These are phyloP conservation scores for Hirsutella minnesotensis DNA, from an alignment of 2,329 filamentous ascomycete species.

Conservation along the genomic window DNA sequence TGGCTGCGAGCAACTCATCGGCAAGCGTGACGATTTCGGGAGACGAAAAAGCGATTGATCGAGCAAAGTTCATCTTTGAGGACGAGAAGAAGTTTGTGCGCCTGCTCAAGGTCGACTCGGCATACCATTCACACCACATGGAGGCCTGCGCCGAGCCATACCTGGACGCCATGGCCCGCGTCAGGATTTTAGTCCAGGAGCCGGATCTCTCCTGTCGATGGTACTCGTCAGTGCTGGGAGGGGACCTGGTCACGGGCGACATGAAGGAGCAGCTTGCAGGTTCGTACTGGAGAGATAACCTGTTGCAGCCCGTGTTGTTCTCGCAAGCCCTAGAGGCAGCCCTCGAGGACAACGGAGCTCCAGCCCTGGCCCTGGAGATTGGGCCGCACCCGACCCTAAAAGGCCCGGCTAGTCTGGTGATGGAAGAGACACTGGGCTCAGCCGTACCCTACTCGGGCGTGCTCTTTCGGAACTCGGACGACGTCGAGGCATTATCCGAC, in stretches of 20 bases:
- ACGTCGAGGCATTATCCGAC: slow-evolving; percentile 7
- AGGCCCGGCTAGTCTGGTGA: slow-evolving; percentile 17
- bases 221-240: slow-evolving; percentile 5
- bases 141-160: slow-evolving; percentile 8
- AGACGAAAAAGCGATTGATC: slow-evolving; percentile 15
- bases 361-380: slow-evolving; percentile 15
- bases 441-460: slow-evolving; percentile 12
- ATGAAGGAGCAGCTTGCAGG: too few relatives aligned
- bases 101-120: slow-evolving; percentile 22
- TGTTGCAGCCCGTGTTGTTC: slow-evolving; percentile 12
- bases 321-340: slow-evolving; percentile 5
- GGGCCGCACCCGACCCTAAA: slow-evolving; percentile 27
- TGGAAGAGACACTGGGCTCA: neutral
- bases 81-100: slow-evolving; percentile 16
- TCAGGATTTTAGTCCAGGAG: neutral
- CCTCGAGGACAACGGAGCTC: neutral
- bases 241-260: too few relatives aligned
- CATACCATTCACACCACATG: slow-evolving; percentile 31
- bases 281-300: slow-evolving; percentile 8
- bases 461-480: slow-evolving; percentile 8
- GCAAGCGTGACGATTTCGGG: slow-evolving; percentile 17
- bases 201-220: neutral
- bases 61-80: slow-evolving; percentile 10
- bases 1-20: slow-evolving; percentile 14
- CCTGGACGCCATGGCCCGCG: slow-evolving; percentile 5